These are phyloP conservation scores for Colletotrichum liaoningense DNA, from an alignment of 2,329 filamentous ascomycete genomes.

Conservation along the genomic window DNA sequence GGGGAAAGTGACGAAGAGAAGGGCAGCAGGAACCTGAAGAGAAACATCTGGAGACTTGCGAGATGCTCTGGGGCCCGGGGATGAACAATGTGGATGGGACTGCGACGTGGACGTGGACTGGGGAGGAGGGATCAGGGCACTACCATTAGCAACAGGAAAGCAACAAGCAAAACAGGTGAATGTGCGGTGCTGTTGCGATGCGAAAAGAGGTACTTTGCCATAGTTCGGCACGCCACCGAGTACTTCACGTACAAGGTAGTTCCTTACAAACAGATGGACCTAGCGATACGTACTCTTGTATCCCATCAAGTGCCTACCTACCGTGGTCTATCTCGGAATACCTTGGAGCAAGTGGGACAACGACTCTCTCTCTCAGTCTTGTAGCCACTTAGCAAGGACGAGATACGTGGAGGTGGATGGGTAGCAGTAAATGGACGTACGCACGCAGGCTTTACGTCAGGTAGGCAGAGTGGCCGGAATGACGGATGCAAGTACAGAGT, in stretches of 20 bases:
- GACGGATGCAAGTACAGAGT: slow-evolving; percentile 22
- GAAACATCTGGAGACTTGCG: neutral
- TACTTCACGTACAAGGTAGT: slow-evolving; percentile 23
- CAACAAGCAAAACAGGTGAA: neutral
- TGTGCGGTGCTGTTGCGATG: slow-evolving; percentile 14
- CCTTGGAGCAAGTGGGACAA: neutral
- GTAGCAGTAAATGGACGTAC: neutral
- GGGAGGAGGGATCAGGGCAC: slow-evolving; percentile 17
- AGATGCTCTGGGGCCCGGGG: neutral
- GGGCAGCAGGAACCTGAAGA: neutral
- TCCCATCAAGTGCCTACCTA: neutral
- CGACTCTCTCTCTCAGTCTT: neutral
- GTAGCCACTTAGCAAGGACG: neutral
- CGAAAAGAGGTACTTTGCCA: slow-evolving; percentile 29
- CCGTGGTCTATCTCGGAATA: neutral
- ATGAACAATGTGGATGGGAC: neutral
- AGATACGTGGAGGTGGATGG: neutral
- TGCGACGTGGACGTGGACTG: slow-evolving; percentile 1
- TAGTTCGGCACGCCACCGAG: slow-evolving; percentile 15
- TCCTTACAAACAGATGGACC: slow-evolving; percentile 11
- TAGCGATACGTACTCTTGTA: slow-evolving; percentile 1
- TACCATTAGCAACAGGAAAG: neutral
- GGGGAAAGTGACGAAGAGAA: neutral
- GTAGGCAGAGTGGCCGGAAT: neutral
- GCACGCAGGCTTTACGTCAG: neutral